Evolutionary conservation across 164 flowering plant genomes (phyloP).

Genomic region (Magnolia kwangsiensis): DNA sequence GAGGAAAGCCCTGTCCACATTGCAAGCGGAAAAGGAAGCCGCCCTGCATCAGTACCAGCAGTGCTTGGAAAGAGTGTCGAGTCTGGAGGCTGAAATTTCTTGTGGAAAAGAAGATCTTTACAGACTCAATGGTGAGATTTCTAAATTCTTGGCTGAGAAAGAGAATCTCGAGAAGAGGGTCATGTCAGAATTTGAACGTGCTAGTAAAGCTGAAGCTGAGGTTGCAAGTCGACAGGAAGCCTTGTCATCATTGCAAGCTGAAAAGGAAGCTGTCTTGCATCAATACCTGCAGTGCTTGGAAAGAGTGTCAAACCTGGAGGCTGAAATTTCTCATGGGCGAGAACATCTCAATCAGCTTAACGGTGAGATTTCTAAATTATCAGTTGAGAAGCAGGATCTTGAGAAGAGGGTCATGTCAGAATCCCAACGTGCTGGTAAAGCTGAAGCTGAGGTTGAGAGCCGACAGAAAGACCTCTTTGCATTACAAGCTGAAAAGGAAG

Average conservation of each 20-base stretch:
- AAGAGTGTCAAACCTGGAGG: conserved; percentile 51
- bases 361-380: conserved; percentile 37
- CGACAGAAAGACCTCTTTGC: conserved; percentile 43
- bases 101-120: conserved; percentile 47
- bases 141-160: conserved; percentile 24
- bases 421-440: conserved; percentile 30
- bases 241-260: conserved; percentile 44
- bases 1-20: conserved; percentile 39
- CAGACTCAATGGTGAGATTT: conserved; percentile 35
- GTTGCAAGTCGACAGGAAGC: conserved; percentile 39
- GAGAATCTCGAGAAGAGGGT: conserved; percentile 22
- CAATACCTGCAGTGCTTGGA: conserved; percentile 54
- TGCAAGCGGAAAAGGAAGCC: conserved; percentile 54
- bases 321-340: conserved; percentile 43
- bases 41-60: conserved; percentile 44
- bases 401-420: conserved; percentile 23
- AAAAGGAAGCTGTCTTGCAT: conserved; percentile 46
- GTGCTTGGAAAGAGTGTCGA: conserved; percentile 48
- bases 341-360: conserved; percentile 53
- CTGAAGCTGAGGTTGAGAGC: conserved; percentile 40
- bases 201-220: conserved; percentile 37
- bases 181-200: conserved; percentile 30
- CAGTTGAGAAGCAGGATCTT: conserved; percentile 24
- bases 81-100: conserved; percentile 53
- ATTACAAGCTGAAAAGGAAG: conserved; percentile 53